Conservation (phyloP, 1,284 basidiomycete species). For the Sanghuangporus sanghuang region DNA sequence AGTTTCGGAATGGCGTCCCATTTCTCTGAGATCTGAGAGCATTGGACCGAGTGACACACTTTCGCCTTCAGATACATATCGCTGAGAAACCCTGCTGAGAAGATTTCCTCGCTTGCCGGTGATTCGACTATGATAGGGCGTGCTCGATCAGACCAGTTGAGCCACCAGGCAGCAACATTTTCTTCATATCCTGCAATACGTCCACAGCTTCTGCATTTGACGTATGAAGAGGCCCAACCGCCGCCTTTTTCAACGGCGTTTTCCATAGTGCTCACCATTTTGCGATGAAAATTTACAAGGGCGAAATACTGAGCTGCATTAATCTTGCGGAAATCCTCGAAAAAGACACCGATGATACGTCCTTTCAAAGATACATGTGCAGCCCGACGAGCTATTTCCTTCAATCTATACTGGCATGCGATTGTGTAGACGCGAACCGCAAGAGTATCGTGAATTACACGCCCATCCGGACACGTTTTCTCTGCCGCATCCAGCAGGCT, state of each 20-base stretch:
- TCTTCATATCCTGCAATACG: too few species aligned
- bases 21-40: neutral
- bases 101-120: neutral
- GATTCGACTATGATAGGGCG: neutral
- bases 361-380: constrained; percentile 8
- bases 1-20: neutral
- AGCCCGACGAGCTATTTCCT: constrained; percentile 8
- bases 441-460: constrained; percentile 3
- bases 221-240: too few species aligned
- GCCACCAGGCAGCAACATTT: neutral
- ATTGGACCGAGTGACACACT: neutral
- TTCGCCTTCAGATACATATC: neutral
- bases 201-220: neutral
- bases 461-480: neutral
- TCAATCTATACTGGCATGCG: constrained; percentile 2
- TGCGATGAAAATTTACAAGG: neutral
- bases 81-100: neutral
- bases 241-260: too few species aligned
- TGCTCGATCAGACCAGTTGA: neutral
- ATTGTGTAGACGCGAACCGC: constrained; percentile 6
- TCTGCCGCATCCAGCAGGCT: constrained; percentile 40
- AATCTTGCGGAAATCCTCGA: constrained; percentile 6
- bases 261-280: neutral
- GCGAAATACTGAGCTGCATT: constrained; percentile 11
- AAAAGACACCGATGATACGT: neutral